Evolutionary conservation across 2,329 filamentous ascomycete species (phyloP).

Genomic region (Colletotrichum lini): DNA sequence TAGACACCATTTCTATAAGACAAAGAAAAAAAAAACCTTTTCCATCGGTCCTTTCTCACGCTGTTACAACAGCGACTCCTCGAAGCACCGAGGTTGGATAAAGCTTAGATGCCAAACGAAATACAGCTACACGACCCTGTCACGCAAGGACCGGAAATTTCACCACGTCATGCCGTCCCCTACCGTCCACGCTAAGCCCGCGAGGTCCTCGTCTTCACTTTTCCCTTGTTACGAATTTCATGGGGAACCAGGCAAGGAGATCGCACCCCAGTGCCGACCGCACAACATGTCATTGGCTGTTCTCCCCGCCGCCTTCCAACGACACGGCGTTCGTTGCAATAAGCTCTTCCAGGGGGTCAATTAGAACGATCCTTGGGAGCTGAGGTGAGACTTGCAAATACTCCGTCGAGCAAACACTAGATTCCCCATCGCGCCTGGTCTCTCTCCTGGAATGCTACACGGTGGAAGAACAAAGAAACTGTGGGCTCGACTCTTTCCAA

Average conservation of each 20-base stretch:
- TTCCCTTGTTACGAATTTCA: constrained; percentile 25
- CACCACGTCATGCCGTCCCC: constrained; percentile 38
- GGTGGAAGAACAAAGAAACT: constrained; percentile 11
- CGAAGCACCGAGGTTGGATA: not conserved
- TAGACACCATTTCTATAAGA: not conserved
- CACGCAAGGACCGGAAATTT: constrained; percentile 34
- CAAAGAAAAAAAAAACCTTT: too few relatives aligned
- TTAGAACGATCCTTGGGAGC: constrained; percentile 4
- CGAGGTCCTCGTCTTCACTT: not conserved
- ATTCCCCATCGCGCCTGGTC: constrained; percentile 5
- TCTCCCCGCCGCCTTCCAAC: not conserved
- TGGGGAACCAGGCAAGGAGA: constrained; percentile 5
- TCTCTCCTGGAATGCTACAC: not conserved
- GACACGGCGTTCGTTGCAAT: constrained; percentile 20
- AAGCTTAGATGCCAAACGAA: not conserved
- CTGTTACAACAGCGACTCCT: not conserved
- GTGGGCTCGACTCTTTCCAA: not conserved
- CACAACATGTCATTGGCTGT: constrained; percentile 5
- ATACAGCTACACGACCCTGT: constrained; percentile 15
- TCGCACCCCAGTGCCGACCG: constrained; percentile 11
- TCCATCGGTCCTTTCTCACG: not conserved
- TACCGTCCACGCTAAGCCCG: constrained; percentile 16
- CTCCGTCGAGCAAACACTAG: not conserved
- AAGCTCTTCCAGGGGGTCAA: constrained; percentile 5
- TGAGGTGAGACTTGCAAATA: constrained; percentile 9